These are phyloP conservation scores for Nepenthes alata DNA, from an alignment of 179 eudicot genomes.

Conservation along the genomic window DNA sequence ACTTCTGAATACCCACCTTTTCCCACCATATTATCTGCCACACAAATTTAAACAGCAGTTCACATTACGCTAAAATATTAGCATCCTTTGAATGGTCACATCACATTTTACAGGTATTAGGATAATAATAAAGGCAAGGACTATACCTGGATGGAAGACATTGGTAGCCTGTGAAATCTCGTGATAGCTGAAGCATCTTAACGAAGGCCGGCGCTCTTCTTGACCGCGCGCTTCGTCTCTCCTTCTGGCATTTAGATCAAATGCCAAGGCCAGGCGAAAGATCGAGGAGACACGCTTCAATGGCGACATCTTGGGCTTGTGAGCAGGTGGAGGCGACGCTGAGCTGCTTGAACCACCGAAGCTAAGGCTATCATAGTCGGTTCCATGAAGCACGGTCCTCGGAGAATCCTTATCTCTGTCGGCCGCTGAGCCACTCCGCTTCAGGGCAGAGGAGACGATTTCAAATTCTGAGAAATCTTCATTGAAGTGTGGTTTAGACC, in stretches of 20 bases:
- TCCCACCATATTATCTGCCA: constrained; percentile 20
- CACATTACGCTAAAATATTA: too few relatives aligned
- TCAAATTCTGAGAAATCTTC: too few relatives aligned
- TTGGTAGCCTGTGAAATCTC: constrained; percentile 67
- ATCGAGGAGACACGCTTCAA: constrained; percentile 44
- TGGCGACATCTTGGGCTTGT: constrained; percentile 13
- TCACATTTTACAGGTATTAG: too few relatives aligned
- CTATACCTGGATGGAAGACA: constrained; percentile 51
- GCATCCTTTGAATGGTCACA: too few relatives aligned
- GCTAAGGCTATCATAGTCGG: constrained; percentile 12
- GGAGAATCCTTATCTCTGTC: constrained; percentile 17
- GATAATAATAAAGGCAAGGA: too few relatives aligned
- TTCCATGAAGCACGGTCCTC: constrained; percentile 38
- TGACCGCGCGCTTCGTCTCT: constrained; percentile 12
- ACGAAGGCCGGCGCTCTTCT: constrained; percentile 29
- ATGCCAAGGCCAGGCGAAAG: constrained; percentile 28
- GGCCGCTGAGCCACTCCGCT: neutral
- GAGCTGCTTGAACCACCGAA: constrained; percentile 31
- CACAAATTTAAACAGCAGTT: too few relatives aligned
- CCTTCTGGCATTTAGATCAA: constrained; percentile 20
- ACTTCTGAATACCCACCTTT: constrained; percentile 91
- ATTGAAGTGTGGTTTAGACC: too few relatives aligned
- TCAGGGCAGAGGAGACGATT: constrained; percentile 7
- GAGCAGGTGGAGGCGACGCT: constrained; percentile 7
- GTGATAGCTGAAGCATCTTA: constrained; percentile 63